A percentile compares a stretch with the other conserved stretches of the same genome.
Evolutionary conservation across 371 early-diverging fungal species (phyloP).

Genomic region (Rhizopus delemar): DNA sequence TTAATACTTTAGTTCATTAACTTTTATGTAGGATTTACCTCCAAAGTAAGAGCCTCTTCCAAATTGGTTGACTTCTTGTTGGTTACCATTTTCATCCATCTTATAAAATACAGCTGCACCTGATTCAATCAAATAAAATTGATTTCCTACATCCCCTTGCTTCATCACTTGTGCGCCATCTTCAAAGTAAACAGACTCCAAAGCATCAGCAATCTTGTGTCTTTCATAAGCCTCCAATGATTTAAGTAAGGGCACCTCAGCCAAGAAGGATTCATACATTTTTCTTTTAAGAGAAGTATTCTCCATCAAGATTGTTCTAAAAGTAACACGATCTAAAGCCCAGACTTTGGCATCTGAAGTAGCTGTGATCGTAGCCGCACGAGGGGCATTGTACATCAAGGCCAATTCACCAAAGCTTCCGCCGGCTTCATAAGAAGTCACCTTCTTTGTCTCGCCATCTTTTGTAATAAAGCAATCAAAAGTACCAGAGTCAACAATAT

Average conservation of each 20-base stretch:
- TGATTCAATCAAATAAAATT: constrained; percentile 79
- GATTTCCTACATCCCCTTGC: constrained; percentile 71
- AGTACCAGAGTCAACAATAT: constrained; percentile 90
- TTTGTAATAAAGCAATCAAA: constrained; percentile 86
- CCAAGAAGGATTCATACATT: constrained; percentile 78
- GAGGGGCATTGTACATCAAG: constrained; percentile 86
- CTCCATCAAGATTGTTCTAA: constrained; percentile 77
- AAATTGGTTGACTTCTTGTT: constrained; percentile 74
- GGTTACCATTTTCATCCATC: constrained; percentile 64
- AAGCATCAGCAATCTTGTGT: constrained; percentile 81
- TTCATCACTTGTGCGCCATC: constrained; percentile 67
- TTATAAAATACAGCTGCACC: constrained; percentile 69
- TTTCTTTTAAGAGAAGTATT: constrained; percentile 69
- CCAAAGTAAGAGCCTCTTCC: constrained; percentile 95
- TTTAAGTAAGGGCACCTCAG: constrained; percentile 66
- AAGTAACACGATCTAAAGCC: constrained; percentile 82
- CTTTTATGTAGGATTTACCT: constrained; percentile 52
- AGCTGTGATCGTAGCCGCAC: constrained; percentile 83
- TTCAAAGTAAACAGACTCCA: constrained; percentile 69
- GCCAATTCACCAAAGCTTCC: constrained; percentile 89
- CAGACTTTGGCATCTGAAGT: constrained; percentile 70
- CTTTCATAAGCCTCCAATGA: constrained; percentile 72
- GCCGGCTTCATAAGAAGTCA: constrained; percentile 60
- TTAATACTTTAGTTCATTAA: not conserved
- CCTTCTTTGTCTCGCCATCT: constrained; percentile 44